Base-by-base conservation (phyloP, 2,329 filamentous ascomycete genomes). In the Sporothrix variecibatus region DNA sequence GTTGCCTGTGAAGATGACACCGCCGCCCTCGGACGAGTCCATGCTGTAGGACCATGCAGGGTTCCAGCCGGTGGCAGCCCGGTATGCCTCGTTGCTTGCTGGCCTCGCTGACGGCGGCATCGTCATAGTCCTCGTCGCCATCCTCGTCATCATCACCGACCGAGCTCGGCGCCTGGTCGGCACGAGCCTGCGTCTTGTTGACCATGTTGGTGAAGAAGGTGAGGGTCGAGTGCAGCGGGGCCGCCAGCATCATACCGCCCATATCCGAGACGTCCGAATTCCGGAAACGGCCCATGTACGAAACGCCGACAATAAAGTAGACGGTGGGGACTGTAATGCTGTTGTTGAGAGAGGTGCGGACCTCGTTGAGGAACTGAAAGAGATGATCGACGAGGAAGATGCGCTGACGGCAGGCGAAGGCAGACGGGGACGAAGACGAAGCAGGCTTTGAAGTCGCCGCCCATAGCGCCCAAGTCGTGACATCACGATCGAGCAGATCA, bases 271-370 rank as follows among this genome's bases (percentile, higher is more conserved):
- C 34, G 11, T 46, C 62, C 1, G 62, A 31, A 3, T 17, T 40
- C 17, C 72, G 72, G 38, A 49, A 51, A 23, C 64, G 72, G 51
- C 38, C 15, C 26, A 31, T 17, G 73, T 73, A 73, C 34, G 76
- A 72, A 34, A 73, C 73, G 20, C 67, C 75, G 4, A 75, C 74
- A 6, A 76, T 60, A 23, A 77, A 77, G 56, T 20, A 72, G n/a
- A 77, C 23, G 3, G 43, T 28, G 20, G 31, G 31, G 0, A 26
- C 17, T 9, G 28, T 2, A 0, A n/a, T 26, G 34, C 23, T 7
- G 15, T 11, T 51, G n/a, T 15, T 49, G 31, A 71, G 43, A 8
- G 31, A 34, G 8, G 1, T 2, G 51, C 72, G 74, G 0, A 76
- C 46, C 1, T 56, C 2, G 58, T 71, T 11, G 15, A 77, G 64